These are phyloP conservation scores for Fagopyrum esculentum DNA, from an alignment of 148 eudicot genomes.

Conservation along the genomic window DNA sequence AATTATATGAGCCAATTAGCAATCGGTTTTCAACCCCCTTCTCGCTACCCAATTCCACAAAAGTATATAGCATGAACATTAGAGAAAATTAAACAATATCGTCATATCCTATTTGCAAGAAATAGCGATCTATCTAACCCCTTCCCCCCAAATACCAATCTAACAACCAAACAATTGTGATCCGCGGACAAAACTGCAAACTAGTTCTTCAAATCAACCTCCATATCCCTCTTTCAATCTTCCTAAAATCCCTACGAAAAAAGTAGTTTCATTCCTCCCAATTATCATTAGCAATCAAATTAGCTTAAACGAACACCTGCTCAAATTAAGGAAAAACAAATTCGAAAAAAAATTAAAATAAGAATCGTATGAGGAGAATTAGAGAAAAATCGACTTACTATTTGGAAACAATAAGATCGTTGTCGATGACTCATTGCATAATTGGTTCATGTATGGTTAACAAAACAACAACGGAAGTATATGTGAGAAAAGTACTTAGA, in stretches of 20 bases:
- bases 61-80: too few species aligned
- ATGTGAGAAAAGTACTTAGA: neutral
- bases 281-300: neutral
- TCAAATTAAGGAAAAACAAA: neutral
- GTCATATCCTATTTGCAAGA: too few species aligned
- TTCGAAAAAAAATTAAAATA: neutral
- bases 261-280: neutral
- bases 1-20: too few species aligned
- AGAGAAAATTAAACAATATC: too few species aligned
- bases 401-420: slow-evolving; percentile 55
- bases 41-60: too few species aligned
- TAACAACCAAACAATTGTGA: too few species aligned
- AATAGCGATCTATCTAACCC: too few species aligned
- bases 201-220: neutral
- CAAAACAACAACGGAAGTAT: neutral
- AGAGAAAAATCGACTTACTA: slow-evolving; percentile 31
- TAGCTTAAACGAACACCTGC: neutral
- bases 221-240: neutral
- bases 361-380: neutral
- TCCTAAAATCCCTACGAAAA: neutral
- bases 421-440: slow-evolving; percentile 63
- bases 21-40: too few species aligned
- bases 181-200: neutral
- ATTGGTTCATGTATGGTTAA: neutral
- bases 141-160: too few species aligned